These are phyloP conservation scores for Cladobotryum mycophilum DNA, from an alignment of 2,329 filamentous ascomycete species.

Conservation along the genomic window DNA sequence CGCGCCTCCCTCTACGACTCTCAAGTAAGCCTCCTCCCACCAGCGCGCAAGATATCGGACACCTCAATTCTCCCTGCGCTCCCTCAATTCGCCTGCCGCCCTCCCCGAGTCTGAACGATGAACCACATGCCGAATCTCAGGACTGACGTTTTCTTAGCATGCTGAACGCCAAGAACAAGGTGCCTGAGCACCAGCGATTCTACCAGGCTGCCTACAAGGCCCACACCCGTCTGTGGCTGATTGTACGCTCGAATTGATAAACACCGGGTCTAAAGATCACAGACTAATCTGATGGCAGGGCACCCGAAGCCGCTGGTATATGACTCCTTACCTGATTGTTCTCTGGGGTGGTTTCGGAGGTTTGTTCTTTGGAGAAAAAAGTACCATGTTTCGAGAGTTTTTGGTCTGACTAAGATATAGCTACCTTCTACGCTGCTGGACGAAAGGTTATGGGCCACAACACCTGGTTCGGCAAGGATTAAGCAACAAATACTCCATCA, in stretches of 20 bases:
- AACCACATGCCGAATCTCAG: constrained; percentile 9
- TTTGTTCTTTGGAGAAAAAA: constrained; percentile 35
- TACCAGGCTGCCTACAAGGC: constrained; percentile 68
- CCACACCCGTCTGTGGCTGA: constrained; percentile 68
- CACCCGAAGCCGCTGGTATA: constrained; percentile 56
- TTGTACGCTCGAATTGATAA: constrained; percentile 49
- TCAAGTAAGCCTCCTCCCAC: constrained; percentile 1
- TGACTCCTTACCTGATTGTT: constrained; percentile 62
- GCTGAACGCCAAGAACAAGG: constrained; percentile 69
- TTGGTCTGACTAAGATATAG: constrained; percentile 29
- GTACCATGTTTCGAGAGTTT: background rate
- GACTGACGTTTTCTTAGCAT: constrained; percentile 37
- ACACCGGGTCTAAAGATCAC: background rate
- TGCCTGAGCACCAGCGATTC: constrained; percentile 66
- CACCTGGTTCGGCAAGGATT: constrained; percentile 63
- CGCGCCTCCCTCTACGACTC: background rate
- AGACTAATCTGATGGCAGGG: constrained; percentile 38
- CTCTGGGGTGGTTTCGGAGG: constrained; percentile 58
- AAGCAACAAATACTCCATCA: constrained; percentile 18
- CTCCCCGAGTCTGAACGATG: background rate
- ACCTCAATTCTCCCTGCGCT: background rate
- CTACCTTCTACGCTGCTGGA: constrained; percentile 63
- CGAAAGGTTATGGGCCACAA: constrained; percentile 73
- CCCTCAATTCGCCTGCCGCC: constrained; percentile 4
- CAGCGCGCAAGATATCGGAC: background rate